Base-by-base conservation (phyloP, 2,329 filamentous ascomycete genomes). In the Blastomyces percursus region DNA sequence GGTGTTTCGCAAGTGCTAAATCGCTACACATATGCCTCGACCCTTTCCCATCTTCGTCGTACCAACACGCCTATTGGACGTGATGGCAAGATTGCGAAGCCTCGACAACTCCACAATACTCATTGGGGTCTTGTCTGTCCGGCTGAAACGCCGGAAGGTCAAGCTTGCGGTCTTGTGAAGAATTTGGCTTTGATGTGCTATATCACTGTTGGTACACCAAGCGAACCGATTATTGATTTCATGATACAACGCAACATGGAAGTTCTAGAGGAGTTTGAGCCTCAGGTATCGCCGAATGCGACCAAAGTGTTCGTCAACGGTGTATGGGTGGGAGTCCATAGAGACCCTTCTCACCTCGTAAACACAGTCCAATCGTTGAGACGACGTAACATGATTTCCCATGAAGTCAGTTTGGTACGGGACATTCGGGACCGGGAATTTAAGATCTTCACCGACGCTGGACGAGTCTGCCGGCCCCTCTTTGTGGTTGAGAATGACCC, bases 261-360 rank as follows among this genome's bases (percentile, higher is more conserved):
- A 72, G 85, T 96, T 1, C 82, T 99, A 0, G 94, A 99, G 74
- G 94, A 99, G 74, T 99, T 96, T 70, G 90, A 94, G 72, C 89
- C 90, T 6, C 80, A 88, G 64, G 82, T 88, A 60, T 93, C 91
- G 61, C 93, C 93, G 0, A 89, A 95, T 71, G 92, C 93, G 6
- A 99, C 94, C 60, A 99, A 99, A 79, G 88, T 99, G 56, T 99
- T 99, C 71, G 89, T 99, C 69, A 97, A 99, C 71, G 94, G 94
- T 74, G 91, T 93, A 5, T 99, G 95, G 95, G 92, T 97, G 56
- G 95, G 94, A 76, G 88, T 97, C 16, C 91, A 96, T 71, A 86
- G 90, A 67, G 91, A 96, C 69, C 90, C 94, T 11, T 87, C 89
- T 68, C 86, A 92, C 69, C 82, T 99, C 51, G 91, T 96, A 38